Percentiles rank a stretch among this genome's conserved stretches.
Conservation (phyloP, 2,329 filamentous ascomycete genomes). For the Bipolaris victoriae region DNA sequence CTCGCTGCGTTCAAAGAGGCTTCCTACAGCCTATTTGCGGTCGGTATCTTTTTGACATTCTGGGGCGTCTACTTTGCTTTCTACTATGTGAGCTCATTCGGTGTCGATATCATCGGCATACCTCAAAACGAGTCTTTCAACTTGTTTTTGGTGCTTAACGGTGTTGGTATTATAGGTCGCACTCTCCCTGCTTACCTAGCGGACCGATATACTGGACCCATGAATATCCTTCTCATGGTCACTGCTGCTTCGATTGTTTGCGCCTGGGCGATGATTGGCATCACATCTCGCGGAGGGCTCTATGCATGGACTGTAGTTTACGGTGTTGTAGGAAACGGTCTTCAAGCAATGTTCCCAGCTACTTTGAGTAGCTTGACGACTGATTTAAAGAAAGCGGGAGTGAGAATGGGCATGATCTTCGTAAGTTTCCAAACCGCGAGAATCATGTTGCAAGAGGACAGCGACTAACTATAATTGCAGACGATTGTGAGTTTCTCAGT, state of each 20-base stretch:
- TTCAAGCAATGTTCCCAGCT: conserved; percentile 54
- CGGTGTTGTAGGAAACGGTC: conserved; percentile 56
- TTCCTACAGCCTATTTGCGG: not conserved
- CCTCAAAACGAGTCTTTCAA: conserved; percentile 44
- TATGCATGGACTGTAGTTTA: conserved; percentile 55
- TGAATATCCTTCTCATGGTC: conserved; percentile 48
- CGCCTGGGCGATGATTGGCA: conserved; percentile 51
- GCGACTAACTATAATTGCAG: not conserved
- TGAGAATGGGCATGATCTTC: conserved; percentile 54
- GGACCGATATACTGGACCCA: conserved; percentile 49
- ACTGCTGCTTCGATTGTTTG: conserved; percentile 53
- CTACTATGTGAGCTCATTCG: conserved; percentile 47
- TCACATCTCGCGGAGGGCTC: conserved; percentile 39
- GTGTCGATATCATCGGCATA: conserved; percentile 60
- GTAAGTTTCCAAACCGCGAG: not conserved
- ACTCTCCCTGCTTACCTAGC: conserved; percentile 56
- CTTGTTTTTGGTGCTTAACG: conserved; percentile 55
- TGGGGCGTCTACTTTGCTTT: conserved; percentile 49
- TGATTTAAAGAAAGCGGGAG: conserved; percentile 52
- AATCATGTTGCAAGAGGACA: not conserved
- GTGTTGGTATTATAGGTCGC: conserved; percentile 57
- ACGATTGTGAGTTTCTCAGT: conserved; percentile 32
- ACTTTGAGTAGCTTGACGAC: conserved; percentile 53
- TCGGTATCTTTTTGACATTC: conserved; percentile 12
- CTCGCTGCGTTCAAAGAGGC: not conserved